Base-by-base conservation (phyloP, 2,329 filamentous ascomycete species). In the Ceratocystis albifundus region DNA sequence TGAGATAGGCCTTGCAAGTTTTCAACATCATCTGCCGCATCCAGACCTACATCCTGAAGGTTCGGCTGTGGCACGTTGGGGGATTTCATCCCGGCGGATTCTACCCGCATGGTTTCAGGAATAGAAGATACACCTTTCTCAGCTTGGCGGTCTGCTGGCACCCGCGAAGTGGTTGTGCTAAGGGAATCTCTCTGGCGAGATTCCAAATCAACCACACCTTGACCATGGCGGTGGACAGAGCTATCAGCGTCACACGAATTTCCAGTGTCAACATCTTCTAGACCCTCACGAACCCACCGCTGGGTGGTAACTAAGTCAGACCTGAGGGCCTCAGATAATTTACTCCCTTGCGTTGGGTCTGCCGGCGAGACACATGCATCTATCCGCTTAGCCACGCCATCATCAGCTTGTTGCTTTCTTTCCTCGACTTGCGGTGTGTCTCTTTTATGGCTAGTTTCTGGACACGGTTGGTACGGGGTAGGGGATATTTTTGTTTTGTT, bases 401-500 rank as follows among this genome's bases (percentile, higher is more conserved):
- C 53, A 32, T 57, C 28, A 57, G 53, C 28, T 57, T 7, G 15
- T 28, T 57, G 53, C 30, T 57, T 57, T 25, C n/a, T 53, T 30
- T 15, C 36, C 25, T 48, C 55, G 57, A 65, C 20, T 65, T 65
- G 64, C 64, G 64, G 64, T 65, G 64, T 61, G 30, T 30, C 41
- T 61, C 7, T 65, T 46, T 55, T 61, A 50, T 53, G 30, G 36
- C 45, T 22, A 10, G 46, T 5, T 41, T 50, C 45, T 36, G 30
- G n/a, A 41, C 17, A 36, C 41, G 62, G 20, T 30, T 32, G 45
- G 41, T 28, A 30, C 44, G 25, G 46, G 22, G 12, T n/a, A 41
- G 15, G 22, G 25, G 10, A 30, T 10, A 10, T 17, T 57, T 57
- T 25, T 10, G 22, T 30, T 30, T 22, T 30, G 53, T 10, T n/a